Conservation (phyloP, 1,284 basidiomycete genomes). For the Entoloma clypeatum region DNA sequence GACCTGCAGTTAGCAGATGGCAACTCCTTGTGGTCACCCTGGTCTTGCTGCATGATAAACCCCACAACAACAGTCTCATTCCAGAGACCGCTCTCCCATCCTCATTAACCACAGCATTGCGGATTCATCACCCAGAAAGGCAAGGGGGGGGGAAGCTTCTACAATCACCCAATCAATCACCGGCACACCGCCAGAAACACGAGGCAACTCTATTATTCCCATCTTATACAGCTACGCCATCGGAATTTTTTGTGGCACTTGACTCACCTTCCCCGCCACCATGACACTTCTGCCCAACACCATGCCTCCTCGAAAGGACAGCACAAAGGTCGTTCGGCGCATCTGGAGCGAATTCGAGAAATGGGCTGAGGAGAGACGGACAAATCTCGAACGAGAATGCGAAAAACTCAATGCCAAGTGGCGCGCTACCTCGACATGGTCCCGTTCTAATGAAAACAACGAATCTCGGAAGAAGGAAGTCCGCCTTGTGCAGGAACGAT, state of each 20-base stretch:
- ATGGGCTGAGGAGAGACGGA: slow-evolving; percentile 28
- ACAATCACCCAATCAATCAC: slow-evolving; percentile 26
- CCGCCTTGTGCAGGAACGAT: slow-evolving; percentile 27
- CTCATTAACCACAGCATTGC: slow-evolving; percentile 14
- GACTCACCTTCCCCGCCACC: slow-evolving; percentile 21
- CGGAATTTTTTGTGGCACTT: slow-evolving; percentile 23
- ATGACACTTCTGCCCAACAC: slow-evolving; percentile 5
- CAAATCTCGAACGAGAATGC: slow-evolving; percentile 24
- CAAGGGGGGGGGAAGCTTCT: slow-evolving; percentile 17
- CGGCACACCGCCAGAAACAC: slow-evolving; percentile 31
- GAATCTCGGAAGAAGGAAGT: slow-evolving; percentile 26
- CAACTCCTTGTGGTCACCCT: slow-evolving; percentile 13
- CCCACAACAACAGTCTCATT: slow-evolving; percentile 17
- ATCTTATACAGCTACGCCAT: slow-evolving; percentile 23
- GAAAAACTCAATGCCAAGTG: slow-evolving; percentile 26
- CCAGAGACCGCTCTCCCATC: slow-evolving; percentile 7
- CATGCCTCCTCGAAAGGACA: slow-evolving; percentile 17
- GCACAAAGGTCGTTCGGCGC: slow-evolving; percentile 28
- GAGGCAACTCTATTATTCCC: slow-evolving; percentile 31
- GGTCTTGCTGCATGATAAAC: slow-evolving; percentile 21
- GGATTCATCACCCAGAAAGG: slow-evolving; percentile 27
- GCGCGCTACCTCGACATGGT: slow-evolving; percentile 20
- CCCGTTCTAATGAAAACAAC: slow-evolving; percentile 20
- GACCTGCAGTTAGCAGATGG: slow-evolving; percentile 16
- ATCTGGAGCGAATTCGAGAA: slow-evolving; percentile 39